Evolutionary conservation across 139 green algal species (phyloP).

Genomic region (Nannochloris sp.): DNA sequence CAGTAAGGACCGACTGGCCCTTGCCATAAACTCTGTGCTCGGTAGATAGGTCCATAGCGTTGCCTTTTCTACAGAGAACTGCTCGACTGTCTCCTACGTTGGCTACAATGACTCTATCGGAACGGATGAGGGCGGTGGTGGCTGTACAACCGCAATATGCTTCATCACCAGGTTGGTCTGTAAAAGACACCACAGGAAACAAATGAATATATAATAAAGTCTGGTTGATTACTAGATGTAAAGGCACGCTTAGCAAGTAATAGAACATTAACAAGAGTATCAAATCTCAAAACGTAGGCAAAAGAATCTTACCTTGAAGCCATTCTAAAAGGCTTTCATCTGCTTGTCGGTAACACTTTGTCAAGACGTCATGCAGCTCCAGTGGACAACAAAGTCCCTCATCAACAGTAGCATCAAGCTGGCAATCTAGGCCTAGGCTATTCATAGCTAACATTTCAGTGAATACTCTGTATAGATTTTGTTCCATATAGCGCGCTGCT

Average conservation of each 20-base stretch:
- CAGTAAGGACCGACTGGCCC: slow-evolving; percentile 19
- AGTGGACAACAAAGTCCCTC: slow-evolving; percentile 29
- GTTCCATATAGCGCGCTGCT: slow-evolving; percentile 52
- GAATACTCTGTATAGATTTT: slow-evolving; percentile 44
- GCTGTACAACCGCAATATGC: slow-evolving; percentile 23
- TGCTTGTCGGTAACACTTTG: slow-evolving; percentile 26
- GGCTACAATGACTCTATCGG: slow-evolving; percentile 50
- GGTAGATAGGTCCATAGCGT: slow-evolving; percentile 30
- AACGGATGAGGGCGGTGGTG: slow-evolving; percentile 15
- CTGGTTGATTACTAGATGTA: too few relatives aligned
- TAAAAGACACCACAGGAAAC: slow-evolving; percentile 1
- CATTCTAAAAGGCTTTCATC: slow-evolving; percentile 41
- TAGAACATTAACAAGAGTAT: too few relatives aligned
- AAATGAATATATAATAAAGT: too few relatives aligned
- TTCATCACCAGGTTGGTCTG: slow-evolving; percentile 23
- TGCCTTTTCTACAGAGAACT: slow-evolving; percentile 45
- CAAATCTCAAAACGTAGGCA: too few relatives aligned
- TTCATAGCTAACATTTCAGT: slow-evolving; percentile 26
- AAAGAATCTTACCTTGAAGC: slow-evolving; percentile 19
- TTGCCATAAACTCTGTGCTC: slow-evolving; percentile 52
- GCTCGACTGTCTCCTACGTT: slow-evolving; percentile 70
- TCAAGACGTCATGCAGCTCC: slow-evolving; percentile 18
- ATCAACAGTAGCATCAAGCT: slow-evolving; percentile 1
- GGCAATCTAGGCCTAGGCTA: background rate
- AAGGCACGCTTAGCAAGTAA: too few relatives aligned